These are phyloP conservation scores for Nitzschia sp. DNA, from an alignment of 108 stramenopile genomes.

Conservation along the genomic window DNA sequence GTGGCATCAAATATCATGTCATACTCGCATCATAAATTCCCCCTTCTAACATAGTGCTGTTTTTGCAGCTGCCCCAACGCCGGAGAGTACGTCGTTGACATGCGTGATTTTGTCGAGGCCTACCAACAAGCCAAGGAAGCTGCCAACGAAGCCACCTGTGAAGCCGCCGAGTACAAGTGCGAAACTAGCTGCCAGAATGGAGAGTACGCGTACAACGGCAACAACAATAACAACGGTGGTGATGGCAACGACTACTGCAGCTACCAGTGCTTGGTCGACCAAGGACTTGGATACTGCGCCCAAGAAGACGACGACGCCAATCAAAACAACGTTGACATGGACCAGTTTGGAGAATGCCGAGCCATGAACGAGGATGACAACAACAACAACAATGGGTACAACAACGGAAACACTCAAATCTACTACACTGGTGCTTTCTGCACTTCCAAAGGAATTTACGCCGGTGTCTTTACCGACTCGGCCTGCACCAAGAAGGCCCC, in stretches of 20 bases:
- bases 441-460: conserved; percentile 55
- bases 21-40: too few species aligned
- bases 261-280: conserved; percentile 24
- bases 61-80: conserved; percentile 34
- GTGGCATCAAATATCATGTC: too few species aligned
- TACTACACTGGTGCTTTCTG: conserved; percentile 81
- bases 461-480: conserved; percentile 68
- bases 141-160: conserved; percentile 61
- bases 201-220: conserved; percentile 18
- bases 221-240: conserved; percentile 17
- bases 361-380: conserved; percentile 33
- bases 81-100: conserved; percentile 61
- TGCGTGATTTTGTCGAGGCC: conserved; percentile 70
- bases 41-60: too few species aligned
- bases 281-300: conserved; percentile 53
- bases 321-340: conserved; percentile 38
- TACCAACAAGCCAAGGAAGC: conserved; percentile 40
- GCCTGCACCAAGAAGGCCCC: conserved; percentile 63
- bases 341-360: conserved; percentile 45
- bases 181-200: conserved; percentile 35
- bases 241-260: conserved; percentile 31
- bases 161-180: conserved; percentile 43
- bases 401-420: conserved; percentile 42
- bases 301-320: conserved; percentile 34
- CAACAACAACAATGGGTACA: conserved; percentile 49